Base-by-base conservation (phyloP, 495 filamentous ascomycete genomes). In the Gamarada debralockiae region DNA sequence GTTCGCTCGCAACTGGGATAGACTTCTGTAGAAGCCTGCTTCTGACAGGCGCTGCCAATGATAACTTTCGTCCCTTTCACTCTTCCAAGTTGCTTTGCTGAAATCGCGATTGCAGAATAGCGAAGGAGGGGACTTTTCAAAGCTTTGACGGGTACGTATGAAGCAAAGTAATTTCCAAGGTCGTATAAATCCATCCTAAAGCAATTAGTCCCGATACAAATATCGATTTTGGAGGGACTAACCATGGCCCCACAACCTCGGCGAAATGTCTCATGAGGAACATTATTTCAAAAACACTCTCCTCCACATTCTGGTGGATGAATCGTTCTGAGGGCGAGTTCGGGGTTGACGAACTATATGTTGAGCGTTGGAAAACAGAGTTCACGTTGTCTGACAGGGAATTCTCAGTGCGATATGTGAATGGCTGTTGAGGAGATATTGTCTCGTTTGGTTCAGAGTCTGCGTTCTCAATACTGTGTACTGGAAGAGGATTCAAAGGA, bases 151-250 rank as follows among this genome's bases (percentile, higher is more conserved):
- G 80, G 81, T 9, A 83, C 74, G 53, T 76, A 70, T 4, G 72
- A 77, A 8, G 77, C 69, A 48, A 83, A 83, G 59, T 80, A 82
- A 3, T 70, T 73, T 8, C 72, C 72, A 8, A 76, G 66, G 55
- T 84, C 81, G 51, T 78, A 82, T 1, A 82, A 65, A 54, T 81
- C 80, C 80, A 82, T 82, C 80, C 79, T 77, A 55, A 14, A 18
- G 20, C 40, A 39, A 39, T 66, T 56, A 65, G 44, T 48, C 9
- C 54, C 20, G n/a, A n/a, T n/a, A n/a, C n/a, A n/a, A n/a, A n/a
- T n/a, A n/a, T n/a, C n/a, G n/a, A n/a, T n/a, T n/a, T 34, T 8
- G 3, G 14, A 8, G 37, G n/a, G 27, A 56, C 70, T 60, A 64
- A 76, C 76, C 76, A 83, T 44, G 75, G 66, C 14, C 79, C 79